Conservation (phyloP, 179 eudicot species). For the Sideroxylon spinosum region DNA sequence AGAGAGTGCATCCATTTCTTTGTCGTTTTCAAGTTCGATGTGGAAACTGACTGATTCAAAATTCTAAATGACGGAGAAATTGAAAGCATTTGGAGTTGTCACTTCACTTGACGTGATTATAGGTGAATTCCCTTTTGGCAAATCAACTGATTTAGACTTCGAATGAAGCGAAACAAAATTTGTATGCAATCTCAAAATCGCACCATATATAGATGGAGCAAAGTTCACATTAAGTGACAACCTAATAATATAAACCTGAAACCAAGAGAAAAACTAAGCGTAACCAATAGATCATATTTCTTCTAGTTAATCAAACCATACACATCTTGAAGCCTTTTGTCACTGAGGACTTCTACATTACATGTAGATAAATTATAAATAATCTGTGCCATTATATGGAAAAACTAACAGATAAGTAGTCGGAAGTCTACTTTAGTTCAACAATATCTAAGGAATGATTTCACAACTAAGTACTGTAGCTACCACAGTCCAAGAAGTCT, state of each 20-base stretch:
- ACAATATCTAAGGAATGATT: not conserved
- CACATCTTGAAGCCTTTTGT: not conserved
- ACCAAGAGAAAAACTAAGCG: constrained; percentile 15
- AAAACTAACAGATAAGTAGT: not conserved
- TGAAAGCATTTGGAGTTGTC: constrained; percentile 23
- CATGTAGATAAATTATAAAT: not conserved
- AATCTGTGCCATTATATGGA: not conserved
- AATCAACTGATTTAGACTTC: constrained; percentile 22
- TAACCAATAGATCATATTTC: not conserved
- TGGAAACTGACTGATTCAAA: constrained; percentile 39
- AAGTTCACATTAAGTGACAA: constrained; percentile 50
- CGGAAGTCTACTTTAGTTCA: not conserved
- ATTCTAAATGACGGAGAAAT: constrained; percentile 40
- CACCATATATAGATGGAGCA: constrained; percentile 50
- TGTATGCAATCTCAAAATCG: constrained; percentile 37
- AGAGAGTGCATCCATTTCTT: constrained; percentile 36
- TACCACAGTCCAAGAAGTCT: not conserved
- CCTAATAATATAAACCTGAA: constrained; percentile 52
- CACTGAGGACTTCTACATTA: constrained; percentile 1
- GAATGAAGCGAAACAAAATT: constrained; percentile 31
- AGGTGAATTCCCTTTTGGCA: constrained; percentile 16
- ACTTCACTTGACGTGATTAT: constrained; percentile 25
- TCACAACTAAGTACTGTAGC: not conserved
- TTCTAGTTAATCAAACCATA: not conserved
- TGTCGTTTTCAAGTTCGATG: constrained; percentile 63